These are phyloP conservation scores for Claviceps sorghi DNA, from an alignment of 2,329 filamentous ascomycete genomes.

Conservation along the genomic window DNA sequence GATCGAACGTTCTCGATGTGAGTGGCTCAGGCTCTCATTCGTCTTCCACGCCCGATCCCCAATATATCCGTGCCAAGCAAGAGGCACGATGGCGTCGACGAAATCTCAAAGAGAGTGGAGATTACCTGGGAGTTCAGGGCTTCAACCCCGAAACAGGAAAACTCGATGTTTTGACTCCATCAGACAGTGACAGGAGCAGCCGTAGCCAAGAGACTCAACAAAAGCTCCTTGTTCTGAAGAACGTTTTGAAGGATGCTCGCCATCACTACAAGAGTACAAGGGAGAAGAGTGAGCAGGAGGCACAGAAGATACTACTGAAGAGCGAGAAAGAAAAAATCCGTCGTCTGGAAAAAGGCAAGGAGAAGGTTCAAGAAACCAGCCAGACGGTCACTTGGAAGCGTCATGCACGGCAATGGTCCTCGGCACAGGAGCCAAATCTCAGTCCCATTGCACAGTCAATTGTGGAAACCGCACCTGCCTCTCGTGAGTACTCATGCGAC, in stretches of 20 bases:
- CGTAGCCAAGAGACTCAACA: constrained; percentile 17
- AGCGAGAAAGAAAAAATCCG: constrained; percentile 25
- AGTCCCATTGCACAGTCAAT: constrained; percentile 34
- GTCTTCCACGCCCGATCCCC: neutral
- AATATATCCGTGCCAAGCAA: constrained; percentile 15
- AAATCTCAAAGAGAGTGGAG: constrained; percentile 37
- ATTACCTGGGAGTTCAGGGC: constrained; percentile 45
- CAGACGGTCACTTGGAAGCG: constrained; percentile 29
- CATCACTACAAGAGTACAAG: constrained; percentile 25
- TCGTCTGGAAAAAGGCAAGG: constrained; percentile 28
- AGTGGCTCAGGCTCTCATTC: neutral
- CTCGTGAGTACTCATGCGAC: constrained; percentile 10
- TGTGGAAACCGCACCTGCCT: constrained; percentile 12
- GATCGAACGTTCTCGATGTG: neutral
- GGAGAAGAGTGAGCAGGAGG: constrained; percentile 30
- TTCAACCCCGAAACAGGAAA: constrained; percentile 42
- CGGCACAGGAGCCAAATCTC: constrained; percentile 32
- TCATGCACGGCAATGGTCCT: constrained; percentile 35
- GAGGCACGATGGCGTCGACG: constrained; percentile 23
- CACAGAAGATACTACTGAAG: constrained; percentile 16
- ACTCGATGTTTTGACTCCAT: constrained; percentile 35
- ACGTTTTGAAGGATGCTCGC: constrained; percentile 20
- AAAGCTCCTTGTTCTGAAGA: constrained; percentile 18
- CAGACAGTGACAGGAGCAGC: constrained; percentile 29
- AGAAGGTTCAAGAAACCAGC: constrained; percentile 16